Percentiles rank a stretch among this genome's conserved stretches.
These are phyloP conservation scores for Aspergillus bombycis DNA, from an alignment of 2,329 filamentous ascomycete species.

Conservation along the genomic window DNA sequence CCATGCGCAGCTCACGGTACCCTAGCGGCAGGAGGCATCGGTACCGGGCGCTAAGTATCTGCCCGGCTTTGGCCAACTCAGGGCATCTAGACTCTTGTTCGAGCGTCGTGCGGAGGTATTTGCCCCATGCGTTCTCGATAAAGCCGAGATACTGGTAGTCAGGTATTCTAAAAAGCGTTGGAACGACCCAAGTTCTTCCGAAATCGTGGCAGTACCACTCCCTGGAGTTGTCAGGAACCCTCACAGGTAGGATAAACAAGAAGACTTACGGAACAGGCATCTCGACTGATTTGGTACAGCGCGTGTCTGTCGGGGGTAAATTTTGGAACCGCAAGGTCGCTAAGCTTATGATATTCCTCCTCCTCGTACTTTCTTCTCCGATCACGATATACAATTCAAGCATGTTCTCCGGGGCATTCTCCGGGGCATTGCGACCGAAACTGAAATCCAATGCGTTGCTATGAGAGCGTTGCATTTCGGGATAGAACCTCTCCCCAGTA, in stretches of 20 bases:
- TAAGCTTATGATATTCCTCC: conserved; percentile 12
- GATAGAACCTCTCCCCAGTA: conserved; percentile 8
- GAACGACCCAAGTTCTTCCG: background rate
- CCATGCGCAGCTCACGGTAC: conserved; percentile 16
- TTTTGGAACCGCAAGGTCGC: conserved; percentile 4
- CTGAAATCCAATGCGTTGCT: no score
- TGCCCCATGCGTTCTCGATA: conserved; percentile 19
- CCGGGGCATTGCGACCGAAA: no score
- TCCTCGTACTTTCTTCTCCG: conserved; percentile 11
- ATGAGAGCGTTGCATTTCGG: background rate
- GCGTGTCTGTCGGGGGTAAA: background rate
- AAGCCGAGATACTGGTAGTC: conserved; percentile 14
- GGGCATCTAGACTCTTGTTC: background rate
- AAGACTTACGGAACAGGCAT: conserved; percentile 5
- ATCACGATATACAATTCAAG: conserved; percentile 16
- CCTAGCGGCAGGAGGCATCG: conserved; percentile 17
- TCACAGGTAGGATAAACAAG: background rate
- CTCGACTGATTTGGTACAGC: background rate
- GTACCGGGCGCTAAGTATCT: conserved; percentile 7
- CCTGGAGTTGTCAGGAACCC: background rate
- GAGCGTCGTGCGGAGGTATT: conserved; percentile 11
- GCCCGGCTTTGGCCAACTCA: background rate
- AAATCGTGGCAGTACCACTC: background rate
- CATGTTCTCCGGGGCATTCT: background rate
- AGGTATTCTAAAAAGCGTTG: background rate